These are phyloP conservation scores for Eimeria necatrix DNA, from an alignment of 169 alveolate species.

Conservation along the genomic window DNA sequence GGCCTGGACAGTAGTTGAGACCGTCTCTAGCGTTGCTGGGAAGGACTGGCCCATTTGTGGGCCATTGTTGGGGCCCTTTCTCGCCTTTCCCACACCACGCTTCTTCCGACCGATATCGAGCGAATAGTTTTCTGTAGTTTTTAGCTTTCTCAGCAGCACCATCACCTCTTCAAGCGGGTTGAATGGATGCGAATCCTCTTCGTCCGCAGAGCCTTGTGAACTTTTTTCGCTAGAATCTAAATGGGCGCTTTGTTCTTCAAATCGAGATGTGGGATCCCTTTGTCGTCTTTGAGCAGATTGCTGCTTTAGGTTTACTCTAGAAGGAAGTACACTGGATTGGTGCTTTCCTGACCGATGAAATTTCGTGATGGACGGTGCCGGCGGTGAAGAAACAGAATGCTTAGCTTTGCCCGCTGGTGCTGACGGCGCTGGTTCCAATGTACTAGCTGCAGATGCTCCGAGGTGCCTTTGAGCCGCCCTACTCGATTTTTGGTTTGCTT, in stretches of 20 bases:
- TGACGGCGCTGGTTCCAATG: neutral
- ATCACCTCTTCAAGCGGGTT: slow-evolving; percentile 66
- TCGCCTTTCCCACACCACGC: neutral
- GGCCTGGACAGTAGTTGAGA: neutral
- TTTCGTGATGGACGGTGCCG: neutral
- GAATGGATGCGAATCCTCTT: slow-evolving; percentile 44
- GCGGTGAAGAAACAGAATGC: neutral
- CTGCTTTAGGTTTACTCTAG: slow-evolving; percentile 2
- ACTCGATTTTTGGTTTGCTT: neutral
- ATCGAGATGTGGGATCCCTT: neutral
- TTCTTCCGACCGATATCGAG: neutral
- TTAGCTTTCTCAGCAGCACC: slow-evolving; percentile 48
- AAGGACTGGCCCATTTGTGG: neutral
- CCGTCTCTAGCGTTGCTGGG: slow-evolving; percentile 17
- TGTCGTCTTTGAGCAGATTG: neutral
- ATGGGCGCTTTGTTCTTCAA: neutral
- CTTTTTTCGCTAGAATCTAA: slow-evolving; percentile 3
- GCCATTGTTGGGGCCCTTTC: neutral
- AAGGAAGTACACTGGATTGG: neutral
- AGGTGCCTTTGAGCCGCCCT: neutral
- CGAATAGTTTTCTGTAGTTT: slow-evolving; percentile 31
- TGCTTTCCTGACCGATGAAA: neutral
- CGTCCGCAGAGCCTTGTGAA: slow-evolving; percentile 36
- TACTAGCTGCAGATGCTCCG: neutral
- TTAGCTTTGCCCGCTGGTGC: neutral